phyloP scores from a whole-genome alignment of 2,329 filamentous ascomycete genomes.

The Fusarium siculi region DNA sequence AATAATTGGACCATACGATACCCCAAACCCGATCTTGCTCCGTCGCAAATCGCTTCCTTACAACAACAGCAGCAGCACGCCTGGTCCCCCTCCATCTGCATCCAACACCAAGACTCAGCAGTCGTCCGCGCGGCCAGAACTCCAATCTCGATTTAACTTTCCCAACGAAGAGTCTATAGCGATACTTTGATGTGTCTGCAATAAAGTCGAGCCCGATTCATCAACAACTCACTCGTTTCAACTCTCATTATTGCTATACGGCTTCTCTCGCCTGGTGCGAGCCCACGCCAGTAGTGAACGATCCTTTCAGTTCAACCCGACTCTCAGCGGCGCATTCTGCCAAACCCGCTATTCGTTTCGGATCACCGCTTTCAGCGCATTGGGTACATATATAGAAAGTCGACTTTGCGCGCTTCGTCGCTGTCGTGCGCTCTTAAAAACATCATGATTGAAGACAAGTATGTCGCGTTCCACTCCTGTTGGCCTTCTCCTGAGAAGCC shows the following conservation, averaged over 20 bases:
- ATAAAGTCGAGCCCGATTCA: conserved; percentile 18
- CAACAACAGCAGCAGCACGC: background rate
- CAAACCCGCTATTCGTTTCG: background rate
- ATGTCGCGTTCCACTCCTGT: conserved; percentile 34
- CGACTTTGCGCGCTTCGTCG: conserved; percentile 28
- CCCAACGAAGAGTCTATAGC: background rate
- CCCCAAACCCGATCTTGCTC: conserved; percentile 19
- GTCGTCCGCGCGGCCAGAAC: conserved; percentile 13
- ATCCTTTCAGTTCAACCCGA: conserved; percentile 6
- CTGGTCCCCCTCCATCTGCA: background rate
- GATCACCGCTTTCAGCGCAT: conserved; percentile 25
- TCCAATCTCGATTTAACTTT: conserved; percentile 1
- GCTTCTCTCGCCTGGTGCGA: conserved; percentile 42
- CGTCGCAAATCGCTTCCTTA: conserved; percentile 25
- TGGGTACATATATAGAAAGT: background rate
- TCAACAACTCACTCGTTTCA: conserved; percentile 1
- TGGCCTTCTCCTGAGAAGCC: conserved; percentile 11
- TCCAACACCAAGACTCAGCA: conserved; percentile 9
- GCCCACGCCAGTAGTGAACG: conserved; percentile 28
- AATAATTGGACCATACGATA: conserved; percentile 27
- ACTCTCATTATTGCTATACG: conserved; percentile 31
- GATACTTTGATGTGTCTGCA: conserved; percentile 38
- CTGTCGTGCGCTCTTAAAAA: conserved; percentile 29
- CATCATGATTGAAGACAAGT: conserved; percentile 55
- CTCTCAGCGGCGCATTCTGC: conserved; percentile 21